A percentile compares a stretch with the other conserved stretches of the same genome.
Conservation (phyloP, 2,329 filamentous ascomycete species). For the Talaromyces sp. region DNA sequence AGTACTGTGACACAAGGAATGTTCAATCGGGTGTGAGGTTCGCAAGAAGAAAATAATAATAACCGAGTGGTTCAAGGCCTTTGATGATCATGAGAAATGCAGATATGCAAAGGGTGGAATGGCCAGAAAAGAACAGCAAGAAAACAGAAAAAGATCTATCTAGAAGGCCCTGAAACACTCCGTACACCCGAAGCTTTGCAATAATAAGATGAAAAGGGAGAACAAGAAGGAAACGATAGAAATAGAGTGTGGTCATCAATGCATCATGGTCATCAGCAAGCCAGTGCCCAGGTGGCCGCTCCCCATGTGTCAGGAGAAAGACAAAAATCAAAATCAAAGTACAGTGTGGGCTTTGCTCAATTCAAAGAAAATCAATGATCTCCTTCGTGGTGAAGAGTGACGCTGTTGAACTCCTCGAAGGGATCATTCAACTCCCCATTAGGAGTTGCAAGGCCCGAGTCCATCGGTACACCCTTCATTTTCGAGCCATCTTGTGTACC, state of each 20-base stretch:
- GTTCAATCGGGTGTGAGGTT: slow-evolving; percentile 3
- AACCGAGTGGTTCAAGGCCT: slow-evolving; percentile 12
- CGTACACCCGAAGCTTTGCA: slow-evolving; percentile 28
- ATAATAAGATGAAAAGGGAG: slow-evolving; percentile 19
- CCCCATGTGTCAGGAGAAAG: slow-evolving; percentile 16
- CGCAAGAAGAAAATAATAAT: background rate
- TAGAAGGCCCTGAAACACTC: slow-evolving; percentile 27
- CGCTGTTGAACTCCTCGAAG: slow-evolving; percentile 98
- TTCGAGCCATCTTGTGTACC: slow-evolving; percentile 44
- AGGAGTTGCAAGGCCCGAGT: slow-evolving; percentile 82
- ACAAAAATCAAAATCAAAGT: slow-evolving; percentile 12
- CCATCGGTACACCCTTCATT: slow-evolving; percentile 78
- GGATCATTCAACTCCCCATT: slow-evolving; percentile 82
- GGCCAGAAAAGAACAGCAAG: slow-evolving; percentile 14
- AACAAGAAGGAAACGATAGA: slow-evolving; percentile 11
- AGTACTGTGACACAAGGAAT: slow-evolving; percentile 16
- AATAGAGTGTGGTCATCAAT: slow-evolving; percentile 38
- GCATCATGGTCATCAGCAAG: slow-evolving; percentile 37
- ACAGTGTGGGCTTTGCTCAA: slow-evolving; percentile 11
- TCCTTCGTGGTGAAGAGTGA: slow-evolving; percentile 94
- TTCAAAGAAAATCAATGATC: slow-evolving; percentile 51
- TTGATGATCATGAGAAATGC: slow-evolving; percentile 20
- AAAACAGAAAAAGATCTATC: slow-evolving; percentile 12
- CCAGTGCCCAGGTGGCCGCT: slow-evolving; percentile 27
- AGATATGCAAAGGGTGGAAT: slow-evolving; percentile 17